These are phyloP conservation scores for Candida suzukii DNA, from an alignment of 805 yeast genomes.

Conservation along the genomic window DNA sequence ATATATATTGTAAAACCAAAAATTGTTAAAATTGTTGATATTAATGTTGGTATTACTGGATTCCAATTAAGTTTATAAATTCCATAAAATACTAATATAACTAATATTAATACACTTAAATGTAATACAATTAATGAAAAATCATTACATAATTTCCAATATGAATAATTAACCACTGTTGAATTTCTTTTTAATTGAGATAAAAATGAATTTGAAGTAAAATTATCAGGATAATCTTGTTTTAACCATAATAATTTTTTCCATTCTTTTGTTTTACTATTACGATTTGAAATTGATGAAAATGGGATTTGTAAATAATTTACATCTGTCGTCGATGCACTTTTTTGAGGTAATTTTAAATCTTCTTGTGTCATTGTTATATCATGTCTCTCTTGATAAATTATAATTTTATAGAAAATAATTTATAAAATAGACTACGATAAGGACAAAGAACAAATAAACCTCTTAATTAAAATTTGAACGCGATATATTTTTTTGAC, in stretches of 20 bases:
- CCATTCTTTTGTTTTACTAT: conserved; percentile 42
- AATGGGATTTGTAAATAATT: too few relatives aligned
- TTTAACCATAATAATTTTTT: conserved; percentile 75
- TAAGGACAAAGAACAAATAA: too few relatives aligned
- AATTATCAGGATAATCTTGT: conserved; percentile 88
- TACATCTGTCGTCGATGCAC: too few relatives aligned
- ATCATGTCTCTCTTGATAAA: too few relatives aligned
- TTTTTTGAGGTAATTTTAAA: too few relatives aligned
- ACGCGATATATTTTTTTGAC: too few relatives aligned
- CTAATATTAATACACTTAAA: conserved; percentile 53
- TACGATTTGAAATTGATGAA: not conserved
- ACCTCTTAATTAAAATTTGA: too few relatives aligned
- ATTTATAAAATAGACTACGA: too few relatives aligned
- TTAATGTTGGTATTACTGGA: conserved; percentile 34
- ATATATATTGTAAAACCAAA: conserved; percentile 27
- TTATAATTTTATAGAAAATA: too few relatives aligned
- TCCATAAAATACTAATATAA: conserved; percentile 63
- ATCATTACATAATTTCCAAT: conserved; percentile 59
- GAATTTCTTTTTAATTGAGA: conserved; percentile 72
- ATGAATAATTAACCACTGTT: conserved; percentile 63
- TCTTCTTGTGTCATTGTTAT: too few relatives aligned
- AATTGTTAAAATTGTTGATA: conserved; percentile 27
- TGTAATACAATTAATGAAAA: conserved; percentile 64
- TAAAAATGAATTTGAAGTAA: conserved; percentile 77
- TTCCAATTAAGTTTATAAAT: conserved; percentile 45